Conservation (phyloP, 306 rosid genomes). For the Rosa multiflora region DNA sequence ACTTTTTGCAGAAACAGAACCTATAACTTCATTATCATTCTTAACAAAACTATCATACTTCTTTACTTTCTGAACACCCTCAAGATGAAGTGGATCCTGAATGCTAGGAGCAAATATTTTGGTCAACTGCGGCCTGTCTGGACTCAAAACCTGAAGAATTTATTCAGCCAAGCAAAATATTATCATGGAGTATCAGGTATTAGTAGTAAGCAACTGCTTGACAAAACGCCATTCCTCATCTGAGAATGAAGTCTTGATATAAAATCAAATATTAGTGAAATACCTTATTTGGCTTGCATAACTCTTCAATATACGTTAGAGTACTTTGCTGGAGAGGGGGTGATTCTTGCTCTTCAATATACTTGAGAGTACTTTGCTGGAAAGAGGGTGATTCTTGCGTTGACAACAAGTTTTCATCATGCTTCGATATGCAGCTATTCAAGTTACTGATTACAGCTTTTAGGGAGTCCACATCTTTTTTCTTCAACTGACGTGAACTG, state of each 20-base stretch:
- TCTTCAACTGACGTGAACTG: slow-evolving; percentile 43
- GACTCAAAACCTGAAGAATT: slow-evolving; percentile 40
- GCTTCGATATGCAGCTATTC: slow-evolving; percentile 47
- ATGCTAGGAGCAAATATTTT: slow-evolving; percentile 29
- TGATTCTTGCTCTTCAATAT: slow-evolving; percentile 33
- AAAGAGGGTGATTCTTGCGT: slow-evolving; percentile 26
- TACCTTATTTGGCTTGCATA: slow-evolving; percentile 49
- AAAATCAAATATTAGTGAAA: slow-evolving; percentile 8
- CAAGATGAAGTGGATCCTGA: slow-evolving; percentile 35
- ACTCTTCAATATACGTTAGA: slow-evolving; percentile 30
- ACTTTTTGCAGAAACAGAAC: slow-evolving; percentile 33
- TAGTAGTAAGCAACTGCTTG: neutral
- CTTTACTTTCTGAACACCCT: slow-evolving; percentile 32
- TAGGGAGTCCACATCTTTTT: slow-evolving; percentile 45
- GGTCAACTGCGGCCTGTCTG: slow-evolving; percentile 32
- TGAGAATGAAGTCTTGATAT: neutral
- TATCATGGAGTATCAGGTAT: neutral
- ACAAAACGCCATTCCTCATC: neutral
- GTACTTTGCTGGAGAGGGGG: slow-evolving; percentile 36
- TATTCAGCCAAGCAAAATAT: slow-evolving; percentile 12
- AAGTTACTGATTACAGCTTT: slow-evolving; percentile 57
- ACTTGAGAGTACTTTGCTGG: slow-evolving; percentile 38
- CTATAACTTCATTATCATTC: slow-evolving; percentile 29
- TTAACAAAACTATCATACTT: slow-evolving; percentile 27
- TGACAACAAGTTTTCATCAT: slow-evolving; percentile 20